A percentile compares a stretch with the other conserved stretches of the same genome.
Conservation (phyloP, 768 basidiomycete species). For the Melanogaster broomeanus region DNA sequence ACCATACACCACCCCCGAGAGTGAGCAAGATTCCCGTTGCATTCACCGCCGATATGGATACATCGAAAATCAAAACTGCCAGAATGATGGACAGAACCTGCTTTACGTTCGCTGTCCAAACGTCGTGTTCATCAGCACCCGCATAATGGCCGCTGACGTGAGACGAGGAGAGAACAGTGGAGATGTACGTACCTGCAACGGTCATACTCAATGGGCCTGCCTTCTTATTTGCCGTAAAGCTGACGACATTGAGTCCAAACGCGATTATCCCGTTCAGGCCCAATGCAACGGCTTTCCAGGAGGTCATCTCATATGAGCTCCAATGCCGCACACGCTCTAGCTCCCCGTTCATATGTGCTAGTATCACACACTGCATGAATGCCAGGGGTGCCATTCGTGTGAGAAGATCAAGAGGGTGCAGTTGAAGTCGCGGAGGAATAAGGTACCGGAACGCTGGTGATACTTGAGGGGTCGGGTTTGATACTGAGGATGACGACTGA, state of each 20-base stretch:
- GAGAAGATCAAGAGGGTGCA: constrained; percentile 85
- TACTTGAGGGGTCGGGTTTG: constrained; percentile 15
- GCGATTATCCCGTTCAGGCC: constrained; percentile 83
- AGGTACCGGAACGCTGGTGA: constrained; percentile 18
- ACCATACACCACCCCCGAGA: constrained; percentile 83
- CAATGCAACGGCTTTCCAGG: constrained; percentile 52
- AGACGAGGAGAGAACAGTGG: neutral
- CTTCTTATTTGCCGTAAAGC: constrained; percentile 94
- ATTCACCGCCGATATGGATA: constrained; percentile 80
- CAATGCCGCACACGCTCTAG: constrained; percentile 58
- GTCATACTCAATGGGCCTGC: constrained; percentile 90
- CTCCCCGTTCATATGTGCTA: constrained; percentile 83
- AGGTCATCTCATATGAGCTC: constrained; percentile 41
- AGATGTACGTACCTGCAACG: constrained; percentile 66
- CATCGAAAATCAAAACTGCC: constrained; percentile 81
- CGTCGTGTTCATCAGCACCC: constrained; percentile 9
- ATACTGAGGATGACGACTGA: constrained; percentile 44
- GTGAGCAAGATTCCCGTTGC: constrained; percentile 83
- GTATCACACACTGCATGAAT: constrained; percentile 79
- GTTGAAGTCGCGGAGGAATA: constrained; percentile 37
- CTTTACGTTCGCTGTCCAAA: constrained; percentile 75
- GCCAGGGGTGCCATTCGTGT: constrained; percentile 91
- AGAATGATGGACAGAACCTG: constrained; percentile 89
- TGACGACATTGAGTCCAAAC: constrained; percentile 90
- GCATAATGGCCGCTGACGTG: constrained; percentile 7